Base-by-base conservation (phyloP, 768 basidiomycete genomes). In the Leccinellum rugosiceps region DNA sequence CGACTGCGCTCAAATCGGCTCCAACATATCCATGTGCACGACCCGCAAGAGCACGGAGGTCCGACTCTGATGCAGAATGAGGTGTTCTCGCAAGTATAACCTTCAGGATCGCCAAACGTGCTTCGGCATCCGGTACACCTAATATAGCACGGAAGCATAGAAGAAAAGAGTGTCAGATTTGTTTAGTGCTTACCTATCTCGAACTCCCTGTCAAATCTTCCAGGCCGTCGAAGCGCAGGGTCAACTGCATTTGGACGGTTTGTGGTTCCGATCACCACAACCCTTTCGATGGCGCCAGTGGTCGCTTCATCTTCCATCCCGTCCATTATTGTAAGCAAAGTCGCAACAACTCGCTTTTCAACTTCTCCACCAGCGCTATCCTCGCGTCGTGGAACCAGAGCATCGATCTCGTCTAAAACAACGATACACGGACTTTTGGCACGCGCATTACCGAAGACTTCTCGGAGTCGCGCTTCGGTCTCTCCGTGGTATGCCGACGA, bases 401-500 rank as follows among this genome's bases (percentile, higher is more conserved):
- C 95, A 63, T 99, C 97, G 1, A 99, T 85, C 74, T 99, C 97
- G 63, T 99, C 97, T 32, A 99, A 75, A 25, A 99, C 89, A 48
- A 99, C 85, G 63, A 99, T 94, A 63, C 92, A 96, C 0, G 96
- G 95, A 55, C 87, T 88, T 64, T 86, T 83, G 32, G 79, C 76
- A 55, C 84, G 82, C 1, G 97, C 97, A 63, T 93, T 87, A 43
- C 80, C 82, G 70, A 98, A 99, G 4, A 98, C 88, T 25, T 90
- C 90, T 19, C 97, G 86, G 34, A 99, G 77, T 60, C 87, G 85
- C 1, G 90, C 85, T 68, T 99, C 97, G 1, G 94, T 97, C 76
- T 99, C 97, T 44, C 97, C 97, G 67, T 98, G 97, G 67, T 93
- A 98, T 1, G 94, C 93, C 19, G 92, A 94, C 1, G 91, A 92